These are phyloP conservation scores for Leishmania tarentolae DNA, from an alignment of 208 protist genomes.

Conservation along the genomic window DNA sequence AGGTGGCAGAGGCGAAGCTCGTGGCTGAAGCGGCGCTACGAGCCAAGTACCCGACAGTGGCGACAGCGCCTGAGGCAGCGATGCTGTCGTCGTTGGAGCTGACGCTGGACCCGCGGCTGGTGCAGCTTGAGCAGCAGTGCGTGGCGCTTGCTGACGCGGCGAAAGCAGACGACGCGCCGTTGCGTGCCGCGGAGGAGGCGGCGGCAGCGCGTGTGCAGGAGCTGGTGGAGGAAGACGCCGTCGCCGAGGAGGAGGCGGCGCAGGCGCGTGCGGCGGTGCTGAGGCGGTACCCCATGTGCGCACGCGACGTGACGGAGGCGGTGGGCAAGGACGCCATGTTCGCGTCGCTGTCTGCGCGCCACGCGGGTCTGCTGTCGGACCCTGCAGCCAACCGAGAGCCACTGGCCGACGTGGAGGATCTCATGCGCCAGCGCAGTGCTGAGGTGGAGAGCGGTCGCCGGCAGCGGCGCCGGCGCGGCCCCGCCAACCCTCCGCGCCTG, in stretches of 20 bases:
- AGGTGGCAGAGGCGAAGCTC: constrained; percentile 21
- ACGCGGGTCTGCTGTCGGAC: constrained; percentile 26
- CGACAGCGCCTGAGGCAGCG: constrained; percentile 7
- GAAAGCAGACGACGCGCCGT: neutral
- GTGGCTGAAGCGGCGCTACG: constrained; percentile 23
- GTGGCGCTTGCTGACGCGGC: constrained; percentile 9
- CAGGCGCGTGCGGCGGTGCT: constrained; percentile 23
- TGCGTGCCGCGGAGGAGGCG: constrained; percentile 20
- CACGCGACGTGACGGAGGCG: constrained; percentile 47
- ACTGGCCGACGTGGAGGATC: constrained; percentile 27
- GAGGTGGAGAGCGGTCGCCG: constrained; percentile 34
- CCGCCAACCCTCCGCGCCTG: constrained; percentile 27
- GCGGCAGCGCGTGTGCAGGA: constrained; percentile 25
- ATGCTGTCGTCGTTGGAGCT: constrained; percentile 37
- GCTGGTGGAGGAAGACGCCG: constrained; percentile 29
- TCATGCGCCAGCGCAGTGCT: constrained; percentile 31
- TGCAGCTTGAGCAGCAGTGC: constrained; percentile 20
- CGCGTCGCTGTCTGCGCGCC: constrained; percentile 27
- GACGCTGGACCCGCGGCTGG: constrained; percentile 32
- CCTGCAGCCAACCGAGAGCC: constrained; percentile 19
- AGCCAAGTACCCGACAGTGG: constrained; percentile 17
- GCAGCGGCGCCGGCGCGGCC: constrained; percentile 22
- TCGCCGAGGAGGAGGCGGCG: constrained; percentile 32
- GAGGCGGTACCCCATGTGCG: constrained; percentile 49
- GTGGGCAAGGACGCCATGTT: constrained; percentile 46